These are phyloP conservation scores for Coniophora puteana DNA, from an alignment of 1,284 basidiomycete species.

Conservation along the genomic window DNA sequence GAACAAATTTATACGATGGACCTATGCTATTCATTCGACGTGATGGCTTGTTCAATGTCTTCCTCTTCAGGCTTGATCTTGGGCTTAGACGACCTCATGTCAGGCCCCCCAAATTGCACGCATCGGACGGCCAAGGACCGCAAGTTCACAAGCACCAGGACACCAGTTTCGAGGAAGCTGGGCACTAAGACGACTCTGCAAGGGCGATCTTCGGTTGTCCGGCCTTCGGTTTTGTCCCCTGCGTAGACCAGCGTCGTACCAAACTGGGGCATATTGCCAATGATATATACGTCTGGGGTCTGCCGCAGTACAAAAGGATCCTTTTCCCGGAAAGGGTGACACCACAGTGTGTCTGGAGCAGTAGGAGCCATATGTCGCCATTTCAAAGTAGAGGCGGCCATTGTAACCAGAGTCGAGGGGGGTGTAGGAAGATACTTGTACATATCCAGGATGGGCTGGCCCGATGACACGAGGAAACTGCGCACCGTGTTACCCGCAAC, in stretches of 20 bases:
- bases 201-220: slow-evolving; percentile 33
- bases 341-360: slow-evolving; percentile 98
- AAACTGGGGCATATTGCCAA: slow-evolving; percentile 91
- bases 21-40: not conserved
- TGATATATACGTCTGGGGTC: slow-evolving; percentile 86
- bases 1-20: too few relatives aligned
- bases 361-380: slow-evolving; percentile 98
- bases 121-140: slow-evolving; percentile 48
- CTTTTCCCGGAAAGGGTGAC: slow-evolving; percentile 85
- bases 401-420: slow-evolving; percentile 62
- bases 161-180: slow-evolving; percentile 69
- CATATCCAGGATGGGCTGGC: slow-evolving; percentile 94
- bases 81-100: slow-evolving; percentile 13
- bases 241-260: slow-evolving; percentile 64
- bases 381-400: slow-evolving; percentile 78
- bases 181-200: slow-evolving; percentile 86
- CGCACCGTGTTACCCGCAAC: slow-evolving; percentile 20
- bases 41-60: not conserved
- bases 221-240: slow-evolving; percentile 13
- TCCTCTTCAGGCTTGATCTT: not conserved
- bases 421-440: slow-evolving; percentile 84
- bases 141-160: slow-evolving; percentile 54
- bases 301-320: slow-evolving; percentile 90
- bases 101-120: slow-evolving; percentile 24
- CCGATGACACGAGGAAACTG: slow-evolving; percentile 79